Conservation (phyloP, 495 filamentous ascomycete species). For the Elasticomyces elasticus region DNA sequence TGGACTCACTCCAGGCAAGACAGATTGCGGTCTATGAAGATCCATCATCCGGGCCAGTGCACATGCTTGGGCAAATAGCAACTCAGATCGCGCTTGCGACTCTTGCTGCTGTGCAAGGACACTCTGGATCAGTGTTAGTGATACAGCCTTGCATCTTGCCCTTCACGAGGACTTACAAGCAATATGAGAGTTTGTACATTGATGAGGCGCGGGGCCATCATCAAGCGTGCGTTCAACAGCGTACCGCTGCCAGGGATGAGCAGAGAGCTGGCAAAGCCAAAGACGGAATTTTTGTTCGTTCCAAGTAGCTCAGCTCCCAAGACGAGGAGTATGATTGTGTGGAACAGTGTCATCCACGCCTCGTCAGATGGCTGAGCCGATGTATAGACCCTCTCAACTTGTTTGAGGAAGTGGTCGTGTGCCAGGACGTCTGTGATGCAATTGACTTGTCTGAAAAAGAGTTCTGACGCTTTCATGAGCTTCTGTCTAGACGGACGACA, state of each 20-base stretch:
- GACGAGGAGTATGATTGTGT: not conserved
- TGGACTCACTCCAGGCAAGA: not conserved
- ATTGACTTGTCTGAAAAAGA: not conserved
- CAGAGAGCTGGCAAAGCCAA: not conserved
- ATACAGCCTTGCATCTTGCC: too few species aligned
- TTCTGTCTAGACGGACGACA: not conserved
- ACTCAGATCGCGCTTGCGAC: not conserved
- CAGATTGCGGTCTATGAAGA: not conserved
- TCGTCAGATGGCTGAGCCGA: not conserved
- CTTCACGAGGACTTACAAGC: not conserved
- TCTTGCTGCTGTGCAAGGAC: not conserved
- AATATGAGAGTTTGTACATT: not conserved
- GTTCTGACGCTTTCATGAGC: not conserved
- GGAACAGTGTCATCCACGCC: not conserved
- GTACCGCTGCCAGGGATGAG: not conserved
- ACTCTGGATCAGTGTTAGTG: not conserved
- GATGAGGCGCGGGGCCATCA: not conserved
- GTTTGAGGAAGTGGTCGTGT: not conserved
- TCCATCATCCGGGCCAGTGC: not conserved
- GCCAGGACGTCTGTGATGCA: not conserved
- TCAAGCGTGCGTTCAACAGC: not conserved
- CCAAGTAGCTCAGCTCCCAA: not conserved
- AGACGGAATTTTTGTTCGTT: not conserved
- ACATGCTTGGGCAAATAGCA: not conserved
- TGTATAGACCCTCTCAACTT: not conserved